Conservation (phyloP, 805 yeast species). For the Sugiyamaella boreocaroliniensis region DNA sequence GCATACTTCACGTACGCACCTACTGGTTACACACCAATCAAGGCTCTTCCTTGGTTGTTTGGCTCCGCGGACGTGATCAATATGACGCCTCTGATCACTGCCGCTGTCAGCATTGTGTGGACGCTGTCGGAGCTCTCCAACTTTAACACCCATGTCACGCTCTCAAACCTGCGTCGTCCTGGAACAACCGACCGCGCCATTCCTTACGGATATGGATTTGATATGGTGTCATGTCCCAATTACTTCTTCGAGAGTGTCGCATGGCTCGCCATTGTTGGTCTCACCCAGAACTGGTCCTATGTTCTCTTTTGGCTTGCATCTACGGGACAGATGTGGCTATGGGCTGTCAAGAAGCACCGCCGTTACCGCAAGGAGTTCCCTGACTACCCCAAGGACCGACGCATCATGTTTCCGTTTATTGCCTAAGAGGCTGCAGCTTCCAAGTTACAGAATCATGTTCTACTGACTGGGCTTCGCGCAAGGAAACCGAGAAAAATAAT, state of each 20-base stretch:
- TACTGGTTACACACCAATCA: conserved; percentile 23
- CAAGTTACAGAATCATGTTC: not conserved
- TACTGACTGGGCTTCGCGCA: too few species aligned
- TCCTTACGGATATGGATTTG: conserved; percentile 82
- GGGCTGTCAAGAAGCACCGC: conserved; percentile 86
- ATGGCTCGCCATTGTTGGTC: conserved; percentile 65
- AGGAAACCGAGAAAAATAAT: too few species aligned
- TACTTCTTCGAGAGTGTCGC: conserved; percentile 78
- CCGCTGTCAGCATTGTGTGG: conserved; percentile 24
- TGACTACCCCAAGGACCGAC: conserved; percentile 71
- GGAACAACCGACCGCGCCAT: conserved; percentile 56
- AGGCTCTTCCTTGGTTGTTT: conserved; percentile 17
- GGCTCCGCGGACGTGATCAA: conserved; percentile 15
- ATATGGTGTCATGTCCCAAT: conserved; percentile 82
- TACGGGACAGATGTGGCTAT: conserved; percentile 74
- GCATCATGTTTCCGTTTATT: conserved; percentile 72
- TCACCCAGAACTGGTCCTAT: conserved; percentile 73
- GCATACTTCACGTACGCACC: conserved; percentile 47
- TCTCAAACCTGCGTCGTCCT: conserved; percentile 47
- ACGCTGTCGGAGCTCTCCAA: conserved; percentile 63
- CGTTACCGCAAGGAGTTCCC: conserved; percentile 64
- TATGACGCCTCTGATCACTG: conserved; percentile 8
- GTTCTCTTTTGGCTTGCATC: conserved; percentile 66
- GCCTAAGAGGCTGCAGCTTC: conserved; percentile 40
- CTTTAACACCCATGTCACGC: conserved; percentile 59